phyloP scores from a whole-genome alignment of 441 rosid species.

The Gossypium davidsonii region DNA sequence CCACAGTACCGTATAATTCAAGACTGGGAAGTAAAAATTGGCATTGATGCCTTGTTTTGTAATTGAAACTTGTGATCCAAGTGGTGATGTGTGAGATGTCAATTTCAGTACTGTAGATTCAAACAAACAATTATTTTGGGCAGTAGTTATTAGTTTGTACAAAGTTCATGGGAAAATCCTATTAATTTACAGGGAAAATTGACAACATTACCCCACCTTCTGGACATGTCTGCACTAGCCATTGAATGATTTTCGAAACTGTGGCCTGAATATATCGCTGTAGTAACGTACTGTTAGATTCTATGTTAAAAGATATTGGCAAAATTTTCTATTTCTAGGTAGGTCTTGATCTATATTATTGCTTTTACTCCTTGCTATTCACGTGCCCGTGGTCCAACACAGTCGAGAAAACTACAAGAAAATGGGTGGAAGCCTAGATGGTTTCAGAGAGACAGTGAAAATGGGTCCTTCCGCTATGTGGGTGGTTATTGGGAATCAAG shows the following conservation, averaged over 20 bases:
- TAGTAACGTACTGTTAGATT: background rate
- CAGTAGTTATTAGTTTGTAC: no score
- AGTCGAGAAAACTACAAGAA: conserved; percentile 89
- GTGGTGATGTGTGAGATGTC: no score
- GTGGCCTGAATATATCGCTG: background rate
- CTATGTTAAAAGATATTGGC: background rate
- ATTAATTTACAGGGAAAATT: background rate
- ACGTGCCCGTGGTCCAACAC: conserved; percentile 14
- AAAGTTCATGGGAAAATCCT: background rate
- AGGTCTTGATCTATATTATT: background rate
- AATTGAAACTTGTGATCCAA: no score
- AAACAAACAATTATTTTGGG: no score
- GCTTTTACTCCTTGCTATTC: background rate
- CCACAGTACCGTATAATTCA: no score
- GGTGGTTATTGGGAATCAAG: conserved; percentile 97
- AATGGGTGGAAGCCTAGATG: conserved; percentile 94
- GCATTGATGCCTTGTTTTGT: no score
- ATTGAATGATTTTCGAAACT: background rate
- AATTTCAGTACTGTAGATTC: no score
- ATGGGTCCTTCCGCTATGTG: conserved; percentile 47
- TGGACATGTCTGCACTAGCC: background rate
- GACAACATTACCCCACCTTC: background rate
- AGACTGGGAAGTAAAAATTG: no score
- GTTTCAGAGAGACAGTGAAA: conserved; percentile 48
- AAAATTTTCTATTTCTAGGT: background rate